Conservation (phyloP, 2,329 filamentous ascomycete species). For the Elsinoe arachidis region DNA sequence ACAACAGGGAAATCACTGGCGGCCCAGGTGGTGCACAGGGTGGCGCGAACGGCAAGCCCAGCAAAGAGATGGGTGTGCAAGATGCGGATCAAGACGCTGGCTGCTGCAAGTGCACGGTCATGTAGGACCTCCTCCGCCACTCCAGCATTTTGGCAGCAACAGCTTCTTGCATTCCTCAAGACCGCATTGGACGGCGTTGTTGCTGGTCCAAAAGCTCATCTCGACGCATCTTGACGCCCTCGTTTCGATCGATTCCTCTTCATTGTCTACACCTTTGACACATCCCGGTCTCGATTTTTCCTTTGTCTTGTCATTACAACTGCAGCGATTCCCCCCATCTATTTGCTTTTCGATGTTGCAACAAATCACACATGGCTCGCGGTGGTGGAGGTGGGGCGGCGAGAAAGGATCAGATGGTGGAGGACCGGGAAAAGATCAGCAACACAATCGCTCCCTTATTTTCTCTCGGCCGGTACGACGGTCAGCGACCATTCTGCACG, state of each 20-base stretch:
- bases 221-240: conserved; percentile 1
- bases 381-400: neutral
- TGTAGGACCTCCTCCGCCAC: conserved; percentile 48
- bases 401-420: neutral
- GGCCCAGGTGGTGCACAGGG: conserved; percentile 62
- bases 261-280: conserved; percentile 15
- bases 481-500: conserved; percentile 8
- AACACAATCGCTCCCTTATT: conserved; percentile 4
- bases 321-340: conserved; percentile 14
- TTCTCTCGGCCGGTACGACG: conserved; percentile 3
- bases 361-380: conserved; percentile 8
- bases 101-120: conserved; percentile 85
- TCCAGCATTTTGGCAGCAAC: neutral
- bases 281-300: conserved; percentile 8
- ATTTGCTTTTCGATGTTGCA: conserved; percentile 3
- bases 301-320: conserved; percentile 8
- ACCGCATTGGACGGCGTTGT: neutral
- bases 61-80: conserved; percentile 70
- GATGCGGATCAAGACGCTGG: conserved; percentile 55
- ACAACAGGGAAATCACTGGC: conserved; percentile 96
- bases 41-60: conserved; percentile 48
- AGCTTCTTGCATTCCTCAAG: neutral
- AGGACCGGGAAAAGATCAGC: neutral
- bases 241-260: conserved; percentile 10
- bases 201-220: neutral